Base-by-base conservation (phyloP, 1,284 basidiomycete genomes). In the Moniliella sp. region DNA sequence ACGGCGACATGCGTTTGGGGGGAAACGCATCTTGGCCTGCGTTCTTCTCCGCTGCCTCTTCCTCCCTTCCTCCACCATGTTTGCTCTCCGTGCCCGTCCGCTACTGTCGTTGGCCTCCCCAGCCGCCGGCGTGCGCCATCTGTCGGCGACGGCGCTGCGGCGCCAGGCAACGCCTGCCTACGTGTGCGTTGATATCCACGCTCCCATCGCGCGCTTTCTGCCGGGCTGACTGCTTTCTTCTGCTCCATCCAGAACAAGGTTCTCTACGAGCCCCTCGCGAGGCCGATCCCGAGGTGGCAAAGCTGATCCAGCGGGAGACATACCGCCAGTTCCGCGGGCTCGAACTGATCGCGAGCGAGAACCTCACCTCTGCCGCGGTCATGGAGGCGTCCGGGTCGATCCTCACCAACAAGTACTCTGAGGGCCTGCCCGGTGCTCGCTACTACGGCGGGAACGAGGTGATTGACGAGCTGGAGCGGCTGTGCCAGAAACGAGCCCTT, bases 331-430 rank as follows among this genome's bases (percentile, higher is more conserved):
- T 80, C 66, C 81, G 81, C 33, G 91, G 91, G 42, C 75, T 99
- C 45, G 91, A 97, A 66, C 75, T 88, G 57, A 88, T 88, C 54
- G 82, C 82, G 30, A 86, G 81, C 36, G 82, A 88, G 73, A 59
- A 59, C 45, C 36, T 59, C 27, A 59, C 56, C 32, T 57, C 54
- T 31, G 46, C 56, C 28, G 56, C 54, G 32, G 51, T 48, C 38
- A 91, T 97, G 79, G 78, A 97, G 66, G 91, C 86, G 45, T 94
- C 94, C 66, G 91, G 91, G 36, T 94, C 86, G 38, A 91, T 97
- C 64, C 67, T 97, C 59, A 94, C 86, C 61, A 93, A 93, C 75
- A 93, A 93, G 68, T 91, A 91, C 77, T 64, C 63, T 5, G 64
- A 65, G 53, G 64, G 64, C 51, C 61, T 65, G 23, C 64, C 91